Percentiles rank a stretch among this genome's conserved stretches.
These are phyloP conservation scores for Amylocarpus encephaloides DNA, from an alignment of 2,329 filamentous ascomycete species.

Conservation along the genomic window DNA sequence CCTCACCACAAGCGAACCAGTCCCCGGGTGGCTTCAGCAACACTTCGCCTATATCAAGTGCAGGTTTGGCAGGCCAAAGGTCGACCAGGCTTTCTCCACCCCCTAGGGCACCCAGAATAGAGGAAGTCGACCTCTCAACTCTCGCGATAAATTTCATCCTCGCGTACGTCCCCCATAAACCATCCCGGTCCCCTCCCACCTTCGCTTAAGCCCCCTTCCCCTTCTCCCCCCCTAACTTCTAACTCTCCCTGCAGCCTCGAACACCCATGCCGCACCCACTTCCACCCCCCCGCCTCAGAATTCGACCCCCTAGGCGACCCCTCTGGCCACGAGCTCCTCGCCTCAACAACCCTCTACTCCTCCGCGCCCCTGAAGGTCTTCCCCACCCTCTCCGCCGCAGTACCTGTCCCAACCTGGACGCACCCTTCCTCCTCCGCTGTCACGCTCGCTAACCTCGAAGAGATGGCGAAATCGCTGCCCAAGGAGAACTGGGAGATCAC, in stretches of 20 bases:
- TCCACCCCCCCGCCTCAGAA: slow-evolving; percentile 9
- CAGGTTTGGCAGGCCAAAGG: not conserved
- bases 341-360: slow-evolving; percentile 21
- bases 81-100: not conserved
- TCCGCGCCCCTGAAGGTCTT: slow-evolving; percentile 16
- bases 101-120: not conserved
- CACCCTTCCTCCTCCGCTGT: slow-evolving; percentile 7
- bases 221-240: too few species aligned
- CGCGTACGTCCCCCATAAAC: slow-evolving; percentile 16
- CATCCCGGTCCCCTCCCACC: not conserved
- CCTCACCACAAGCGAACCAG: slow-evolving; percentile 1
- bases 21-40: slow-evolving; percentile 2
- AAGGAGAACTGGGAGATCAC: slow-evolving; percentile 26
- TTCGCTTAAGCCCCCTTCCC: not conserved
- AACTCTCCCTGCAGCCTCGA: slow-evolving; percentile 21
- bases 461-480: slow-evolving; percentile 18
- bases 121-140: slow-evolving; percentile 11
- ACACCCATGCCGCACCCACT: slow-evolving; percentile 24
- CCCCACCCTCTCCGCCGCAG: slow-evolving; percentile 4
- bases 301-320: slow-evolving; percentile 10
- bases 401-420: slow-evolving; percentile 6
- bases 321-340: slow-evolving; percentile 27
- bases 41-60: not conserved
- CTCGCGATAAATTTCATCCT: slow-evolving; percentile 29
- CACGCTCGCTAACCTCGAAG: slow-evolving; percentile 18